These are phyloP conservation scores for Diaporthe batatas DNA, from an alignment of 2,329 filamentous ascomycete genomes.

Conservation along the genomic window DNA sequence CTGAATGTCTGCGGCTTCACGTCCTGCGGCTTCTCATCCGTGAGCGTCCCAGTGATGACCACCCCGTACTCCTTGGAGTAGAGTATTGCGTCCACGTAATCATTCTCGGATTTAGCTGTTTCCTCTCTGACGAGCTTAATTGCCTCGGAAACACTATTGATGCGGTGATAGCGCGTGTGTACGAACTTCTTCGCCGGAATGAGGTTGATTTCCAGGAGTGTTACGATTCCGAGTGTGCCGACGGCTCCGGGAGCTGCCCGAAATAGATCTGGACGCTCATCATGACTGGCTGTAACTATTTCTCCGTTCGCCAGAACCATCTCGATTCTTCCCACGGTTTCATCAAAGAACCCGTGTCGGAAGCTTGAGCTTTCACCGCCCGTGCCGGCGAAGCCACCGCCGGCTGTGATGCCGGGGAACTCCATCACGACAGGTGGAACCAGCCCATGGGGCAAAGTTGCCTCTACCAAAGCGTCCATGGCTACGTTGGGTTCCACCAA, in stretches of 20 bases:
- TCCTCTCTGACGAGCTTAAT: constrained; percentile 63
- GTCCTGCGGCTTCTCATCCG: constrained; percentile 61
- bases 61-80: constrained; percentile 74
- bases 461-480: constrained; percentile 76
- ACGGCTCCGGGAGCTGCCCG: constrained; percentile 75
- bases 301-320: constrained; percentile 78
- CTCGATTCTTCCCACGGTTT: constrained; percentile 73
- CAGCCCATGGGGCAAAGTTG: constrained; percentile 73
- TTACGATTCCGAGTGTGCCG: constrained; percentile 77
- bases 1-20: constrained; percentile 65
- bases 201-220: constrained; percentile 74
- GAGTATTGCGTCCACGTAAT: constrained; percentile 82
- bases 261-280: constrained; percentile 67
- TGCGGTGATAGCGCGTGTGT: constrained; percentile 71
- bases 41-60: constrained; percentile 74
- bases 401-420: constrained; percentile 81
- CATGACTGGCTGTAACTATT: constrained; percentile 62
- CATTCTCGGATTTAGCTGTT: constrained; percentile 60
- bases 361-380: constrained; percentile 79
- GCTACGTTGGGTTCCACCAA: constrained; percentile 79
- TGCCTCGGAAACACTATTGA: constrained; percentile 61
- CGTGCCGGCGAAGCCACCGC: constrained; percentile 78
- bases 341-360: constrained; percentile 78
- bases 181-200: constrained; percentile 73
- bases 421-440: constrained; percentile 82